Base-by-base conservation (phyloP, 2,329 filamentous ascomycete species). In the Colletotrichum sojae region DNA sequence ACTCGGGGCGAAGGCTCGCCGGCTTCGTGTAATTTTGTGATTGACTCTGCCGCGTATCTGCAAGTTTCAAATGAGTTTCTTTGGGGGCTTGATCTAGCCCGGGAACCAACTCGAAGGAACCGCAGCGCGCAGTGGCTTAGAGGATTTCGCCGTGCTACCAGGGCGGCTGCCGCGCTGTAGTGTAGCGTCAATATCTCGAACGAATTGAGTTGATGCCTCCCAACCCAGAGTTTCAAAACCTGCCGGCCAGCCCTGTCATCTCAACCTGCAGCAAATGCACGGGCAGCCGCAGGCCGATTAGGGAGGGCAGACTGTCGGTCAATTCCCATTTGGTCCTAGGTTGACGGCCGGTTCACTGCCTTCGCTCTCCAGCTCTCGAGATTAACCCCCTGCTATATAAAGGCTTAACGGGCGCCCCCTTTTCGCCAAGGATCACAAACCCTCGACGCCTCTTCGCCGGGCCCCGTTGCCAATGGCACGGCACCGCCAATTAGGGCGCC, bases 261-360 rank as follows among this genome's bases (percentile, higher is more conserved):
- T 60, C 36, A 60, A 52, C 46, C 27, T 43, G 57, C 31, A 60
- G 27, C 22, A 57, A 31, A 39, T n/a, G 45, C 46, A 60, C 57
- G 57, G 45, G 27, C 27, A 31, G 27, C 18, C 49, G 13, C 49
- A 52, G 12, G 20, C 25, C 22, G 49, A 20, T 27, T 27, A 52
- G 20, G 49, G 12, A 13, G 20, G 22, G 13, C 49, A n/a, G 18
- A 20, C 25, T 52, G 20, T n/a, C 15, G 25, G 25, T 22, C 49
- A 22, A 27, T 52, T 15, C 22, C 49, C 5, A 52, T 18, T 18
- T 13, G 18, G 27, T 31, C 27, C 9, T 31, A 31, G 27, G 27
- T 31, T 31, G 9, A 31, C 27, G 9, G 27, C 27, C 9, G 8
- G 8, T 31, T 31, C 27, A 31, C 27, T 31, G 27, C 27, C 27